Evolutionary conservation across 2,329 filamentous ascomycete species (phyloP), one percentile per base, ranked within the genome.

Genomic region (Myriosclerotinia curreyana): DNA sequence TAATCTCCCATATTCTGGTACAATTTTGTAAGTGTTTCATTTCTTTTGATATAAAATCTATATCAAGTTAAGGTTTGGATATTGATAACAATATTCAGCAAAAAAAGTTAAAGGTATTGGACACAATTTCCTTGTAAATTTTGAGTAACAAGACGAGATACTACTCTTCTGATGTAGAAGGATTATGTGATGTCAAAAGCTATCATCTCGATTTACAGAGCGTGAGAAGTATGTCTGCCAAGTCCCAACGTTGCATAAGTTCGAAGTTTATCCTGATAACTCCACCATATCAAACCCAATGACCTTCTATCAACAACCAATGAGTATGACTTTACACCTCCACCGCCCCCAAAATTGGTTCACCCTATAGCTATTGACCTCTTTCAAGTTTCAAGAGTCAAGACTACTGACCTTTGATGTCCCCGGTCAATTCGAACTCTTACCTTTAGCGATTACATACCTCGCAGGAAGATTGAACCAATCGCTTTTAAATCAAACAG

Each of bases 261-360:
- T 55, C 3, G 38, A 44, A 55, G 25, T 22, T 17, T 67, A 36
- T n/a, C 59, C 67, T 3, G 67, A 56, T 8, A 51, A 65, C 17
- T 38, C 60, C 3, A 67, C 36, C 52, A 64, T 40, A 59, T 65
- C 25, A 49, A 65, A 34, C 58, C 62, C 7, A 46, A 68, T 44
- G 60, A 65, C 28, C 15, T 64, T 28, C 64, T 62, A 40, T 53
- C 59, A 17, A 67, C 59, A 11, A 28, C 50, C 6, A 56, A 60
- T n/a, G 64, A 68, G 28, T 67, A 66, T 31, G 64, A 66, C 31
- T 66, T 68, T 34, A 22, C 50, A 12, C 60, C 62, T 2, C 62
- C 59, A 20, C 56, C 66, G 28, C 60, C 67, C 9, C 31, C 66
- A 5, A 66, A 64, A 50, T 64, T 56, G 49, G 52, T 49, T 40